phyloP scores from a whole-genome alignment of 148 eudicot species.

The Pharnaceum exiguum region DNA sequence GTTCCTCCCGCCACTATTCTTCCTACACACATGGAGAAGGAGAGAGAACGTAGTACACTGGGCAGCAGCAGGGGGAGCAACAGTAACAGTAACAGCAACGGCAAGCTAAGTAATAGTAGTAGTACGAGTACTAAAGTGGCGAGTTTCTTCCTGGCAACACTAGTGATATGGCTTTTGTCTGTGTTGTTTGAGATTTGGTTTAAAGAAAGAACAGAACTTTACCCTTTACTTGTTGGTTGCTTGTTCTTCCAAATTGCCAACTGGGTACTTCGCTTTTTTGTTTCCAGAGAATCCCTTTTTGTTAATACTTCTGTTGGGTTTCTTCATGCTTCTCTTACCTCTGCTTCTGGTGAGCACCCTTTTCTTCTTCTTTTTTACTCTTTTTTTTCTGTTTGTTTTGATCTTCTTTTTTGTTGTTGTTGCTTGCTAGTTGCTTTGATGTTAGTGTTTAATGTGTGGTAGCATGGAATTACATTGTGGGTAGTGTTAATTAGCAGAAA shows the following conservation, averaged over 20 bases:
- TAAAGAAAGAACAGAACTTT: conserved; percentile 45
- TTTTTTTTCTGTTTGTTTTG: neutral
- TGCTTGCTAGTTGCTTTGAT: neutral
- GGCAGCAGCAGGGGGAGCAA: conserved; percentile 15
- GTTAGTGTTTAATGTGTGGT: too few relatives aligned
- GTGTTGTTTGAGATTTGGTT: conserved; percentile 57
- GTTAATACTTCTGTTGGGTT: conserved; percentile 87
- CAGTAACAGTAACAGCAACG: conserved; percentile 1
- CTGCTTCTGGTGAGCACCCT: conserved; percentile 50
- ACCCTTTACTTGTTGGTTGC: conserved; percentile 37
- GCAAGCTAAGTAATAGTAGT: too few relatives aligned
- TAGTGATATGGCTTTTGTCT: conserved; percentile 64
- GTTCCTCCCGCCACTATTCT: conserved; percentile 8
- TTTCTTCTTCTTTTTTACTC: neutral
- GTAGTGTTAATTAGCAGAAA: too few relatives aligned
- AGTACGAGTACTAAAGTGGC: conserved; percentile 35
- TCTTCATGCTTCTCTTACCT: conserved; percentile 70
- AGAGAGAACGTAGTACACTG: neutral
- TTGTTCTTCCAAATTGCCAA: conserved; percentile 61
- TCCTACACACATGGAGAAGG: too few relatives aligned
- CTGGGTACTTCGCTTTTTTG: conserved; percentile 38
- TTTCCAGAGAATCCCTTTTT: conserved; percentile 53
- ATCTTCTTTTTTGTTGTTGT: neutral
- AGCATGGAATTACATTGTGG: too few relatives aligned
- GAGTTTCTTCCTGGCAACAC: conserved; percentile 51